Evolutionary conservation across 2,329 filamentous ascomycete species (phyloP).

Genomic region (Phyllosticta citrichinensis): DNA sequence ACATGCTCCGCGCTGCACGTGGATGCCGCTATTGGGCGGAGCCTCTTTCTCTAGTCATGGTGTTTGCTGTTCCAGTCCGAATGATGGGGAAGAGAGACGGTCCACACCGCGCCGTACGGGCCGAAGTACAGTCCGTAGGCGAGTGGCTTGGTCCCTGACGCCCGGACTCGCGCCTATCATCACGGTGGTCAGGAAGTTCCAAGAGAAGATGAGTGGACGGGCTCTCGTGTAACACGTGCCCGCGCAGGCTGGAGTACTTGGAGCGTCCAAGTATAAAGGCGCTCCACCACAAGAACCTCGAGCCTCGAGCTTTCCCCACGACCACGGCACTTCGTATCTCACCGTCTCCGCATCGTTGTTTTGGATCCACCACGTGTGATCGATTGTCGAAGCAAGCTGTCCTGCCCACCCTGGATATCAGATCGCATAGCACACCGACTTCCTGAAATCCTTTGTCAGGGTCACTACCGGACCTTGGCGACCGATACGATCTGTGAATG

Average conservation of each 20-base stretch:
- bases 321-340: background rate
- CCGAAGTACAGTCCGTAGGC: background rate
- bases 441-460: background rate
- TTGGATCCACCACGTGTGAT: background rate
- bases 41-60: background rate
- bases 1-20: background rate
- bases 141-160: background rate
- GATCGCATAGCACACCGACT: background rate
- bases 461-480: background rate
- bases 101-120: background rate
- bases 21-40: background rate
- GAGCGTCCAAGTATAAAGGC: background rate
- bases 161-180: background rate
- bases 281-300: background rate
- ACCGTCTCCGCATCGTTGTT: background rate
- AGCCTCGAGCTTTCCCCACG: background rate
- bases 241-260: background rate
- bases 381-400: background rate
- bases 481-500: background rate
- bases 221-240: background rate
- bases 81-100: background rate
- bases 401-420: background rate
- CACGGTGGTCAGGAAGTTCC: background rate
- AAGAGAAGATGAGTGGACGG: background rate
- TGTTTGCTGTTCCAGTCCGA: background rate